Percentiles rank a stretch among this genome's conserved stretches.
phyloP scores from a whole-genome alignment of 1,139 yeast species.

The Debaryomyces coudertii region DNA sequence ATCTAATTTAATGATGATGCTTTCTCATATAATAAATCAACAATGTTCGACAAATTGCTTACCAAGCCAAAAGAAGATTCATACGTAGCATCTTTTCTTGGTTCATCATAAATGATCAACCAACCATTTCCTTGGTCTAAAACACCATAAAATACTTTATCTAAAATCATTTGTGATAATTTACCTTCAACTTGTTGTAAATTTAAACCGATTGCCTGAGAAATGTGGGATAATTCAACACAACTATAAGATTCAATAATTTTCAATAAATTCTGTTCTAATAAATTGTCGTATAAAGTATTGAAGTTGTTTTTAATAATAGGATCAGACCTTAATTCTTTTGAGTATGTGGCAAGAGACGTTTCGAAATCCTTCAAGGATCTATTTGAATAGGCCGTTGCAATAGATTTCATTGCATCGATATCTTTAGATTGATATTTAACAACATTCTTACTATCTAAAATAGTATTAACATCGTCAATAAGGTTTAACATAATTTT shows the following conservation, averaged over 20 bases:
- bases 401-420: slow-evolving; percentile 94
- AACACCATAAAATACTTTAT: slow-evolving; percentile 91
- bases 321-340: slow-evolving; percentile 81
- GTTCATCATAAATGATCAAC: slow-evolving; percentile 90
- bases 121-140: slow-evolving; percentile 98
- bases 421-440: slow-evolving; percentile 73
- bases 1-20: slow-evolving; percentile 72
- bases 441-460: slow-evolving; percentile 77
- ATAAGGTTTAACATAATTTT: slow-evolving; percentile 90
- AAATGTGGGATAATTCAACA: slow-evolving; percentile 88
- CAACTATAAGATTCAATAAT: slow-evolving; percentile 95
- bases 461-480: slow-evolving; percentile 80
- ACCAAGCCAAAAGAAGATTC: slow-evolving; percentile 86
- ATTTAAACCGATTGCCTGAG: slow-evolving; percentile 86
- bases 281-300: slow-evolving; percentile 87
- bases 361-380: slow-evolving; percentile 89
- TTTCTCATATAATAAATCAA: slow-evolving; percentile 90
- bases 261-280: slow-evolving; percentile 91
- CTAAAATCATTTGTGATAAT: slow-evolving; percentile 93
- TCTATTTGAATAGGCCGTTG: slow-evolving; percentile 86
- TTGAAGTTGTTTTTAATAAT: slow-evolving; percentile 91
- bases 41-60: slow-evolving; percentile 84
- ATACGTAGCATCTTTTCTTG: slow-evolving; percentile 85
- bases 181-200: slow-evolving; percentile 91
- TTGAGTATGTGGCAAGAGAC: slow-evolving; percentile 69